Percentiles rank a stretch among this genome's conserved stretches.
Conservation (phyloP, 2,329 filamentous ascomycete species). For the Lasiodiplodia sp. region DNA sequence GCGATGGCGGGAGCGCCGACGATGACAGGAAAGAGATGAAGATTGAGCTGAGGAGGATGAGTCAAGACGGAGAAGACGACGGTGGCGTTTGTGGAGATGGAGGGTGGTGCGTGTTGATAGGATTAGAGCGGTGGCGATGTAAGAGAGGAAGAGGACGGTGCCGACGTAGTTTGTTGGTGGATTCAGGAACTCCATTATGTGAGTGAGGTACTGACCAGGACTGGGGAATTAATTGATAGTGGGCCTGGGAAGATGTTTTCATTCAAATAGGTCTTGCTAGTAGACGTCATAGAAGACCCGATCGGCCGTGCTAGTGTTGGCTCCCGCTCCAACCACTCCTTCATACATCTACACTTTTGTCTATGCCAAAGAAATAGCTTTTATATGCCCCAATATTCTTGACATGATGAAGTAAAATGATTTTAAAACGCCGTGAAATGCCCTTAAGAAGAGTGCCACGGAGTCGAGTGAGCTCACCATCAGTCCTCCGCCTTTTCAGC, state of each 20-base stretch:
- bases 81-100: constrained; percentile 34
- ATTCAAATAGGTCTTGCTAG: neutral
- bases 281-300: neutral
- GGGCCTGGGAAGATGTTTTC: no score
- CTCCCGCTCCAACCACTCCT: neutral
- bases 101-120: constrained; percentile 34
- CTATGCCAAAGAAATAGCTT: neutral
- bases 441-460: neutral
- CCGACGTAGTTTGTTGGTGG: constrained; percentile 43
- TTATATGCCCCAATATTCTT: neutral
- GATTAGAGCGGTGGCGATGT: constrained; percentile 40
- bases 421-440: neutral
- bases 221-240: neutral
- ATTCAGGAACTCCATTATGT: constrained; percentile 32
- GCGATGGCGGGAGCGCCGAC: constrained; percentile 21
- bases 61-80: constrained; percentile 20
- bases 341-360: no score
- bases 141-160: constrained; percentile 41
- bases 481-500: neutral
- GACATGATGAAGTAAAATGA: neutral
- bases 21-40: constrained; percentile 26
- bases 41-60: constrained; percentile 33
- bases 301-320: neutral
- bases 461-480: neutral
- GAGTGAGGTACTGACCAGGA: neutral